Conservation (phyloP, 257 asterid species). For the Mitragyna speciosa region DNA sequence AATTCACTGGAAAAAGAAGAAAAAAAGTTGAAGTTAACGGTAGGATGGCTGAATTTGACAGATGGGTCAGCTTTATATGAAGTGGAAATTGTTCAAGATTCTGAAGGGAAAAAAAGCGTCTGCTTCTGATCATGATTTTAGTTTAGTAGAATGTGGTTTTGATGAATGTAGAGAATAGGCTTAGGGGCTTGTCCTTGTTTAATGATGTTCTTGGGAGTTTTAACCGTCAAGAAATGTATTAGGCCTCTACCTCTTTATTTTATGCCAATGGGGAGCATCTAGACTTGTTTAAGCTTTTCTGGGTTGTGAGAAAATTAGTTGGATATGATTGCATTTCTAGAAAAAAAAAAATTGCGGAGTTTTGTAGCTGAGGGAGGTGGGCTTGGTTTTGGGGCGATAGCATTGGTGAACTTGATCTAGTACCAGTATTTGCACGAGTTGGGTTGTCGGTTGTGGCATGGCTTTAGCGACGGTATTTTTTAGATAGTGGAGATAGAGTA, state of each 20-base stretch:
- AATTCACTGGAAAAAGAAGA: too few relatives aligned
- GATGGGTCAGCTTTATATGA: slow-evolving; percentile 23
- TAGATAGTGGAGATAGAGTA: slow-evolving; percentile 29
- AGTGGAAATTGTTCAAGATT: slow-evolving; percentile 25
- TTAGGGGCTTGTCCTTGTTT: slow-evolving; percentile 60
- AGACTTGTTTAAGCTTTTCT: slow-evolving; percentile 66
- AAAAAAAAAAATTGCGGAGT: slow-evolving; percentile 50
- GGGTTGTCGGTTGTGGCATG: slow-evolving; percentile 51
- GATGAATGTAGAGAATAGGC: slow-evolving; percentile 50
- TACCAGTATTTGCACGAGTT: slow-evolving; percentile 56
- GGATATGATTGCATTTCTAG: slow-evolving; percentile 44
- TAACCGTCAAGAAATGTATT: slow-evolving; percentile 29
- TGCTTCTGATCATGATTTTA: slow-evolving; percentile 32
- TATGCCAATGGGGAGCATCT: slow-evolving; percentile 46
- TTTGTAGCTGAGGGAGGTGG: slow-evolving; percentile 61
- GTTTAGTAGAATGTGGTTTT: slow-evolving; percentile 36
- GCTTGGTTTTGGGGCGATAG: slow-evolving; percentile 25
- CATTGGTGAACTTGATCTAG: slow-evolving; percentile 48
- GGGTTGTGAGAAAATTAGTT: slow-evolving; percentile 60
- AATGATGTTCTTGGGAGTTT: slow-evolving; percentile 46
- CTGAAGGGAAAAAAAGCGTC: slow-evolving; percentile 24
- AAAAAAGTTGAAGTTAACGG: too few relatives aligned
- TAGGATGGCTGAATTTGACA: slow-evolving; percentile 39
- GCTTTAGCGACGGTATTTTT: slow-evolving; percentile 27
- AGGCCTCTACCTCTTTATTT: slow-evolving; percentile 57